Percentiles rank a stretch among this genome's conserved stretches.
phyloP scores from a whole-genome alignment of 163 green algal species.

The Chlorella variabilis region DNA sequence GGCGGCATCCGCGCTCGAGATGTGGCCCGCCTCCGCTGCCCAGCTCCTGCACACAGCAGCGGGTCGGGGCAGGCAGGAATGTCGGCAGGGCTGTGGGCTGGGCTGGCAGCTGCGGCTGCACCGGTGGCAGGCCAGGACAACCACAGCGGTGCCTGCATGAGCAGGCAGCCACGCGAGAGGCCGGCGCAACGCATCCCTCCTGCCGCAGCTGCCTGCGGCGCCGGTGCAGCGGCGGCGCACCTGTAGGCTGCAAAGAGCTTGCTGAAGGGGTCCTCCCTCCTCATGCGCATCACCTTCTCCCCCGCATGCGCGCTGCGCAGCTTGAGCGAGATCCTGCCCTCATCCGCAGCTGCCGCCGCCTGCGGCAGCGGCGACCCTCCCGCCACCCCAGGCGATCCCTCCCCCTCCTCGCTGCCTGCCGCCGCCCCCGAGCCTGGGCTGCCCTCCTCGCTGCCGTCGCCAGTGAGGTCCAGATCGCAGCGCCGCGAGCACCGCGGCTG shows the following conservation, averaged over 20 bases:
- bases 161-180: too few species aligned
- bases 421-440: neutral
- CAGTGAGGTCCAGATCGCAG: neutral
- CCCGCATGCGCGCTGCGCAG: conserved; percentile 12
- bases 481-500: neutral
- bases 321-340: neutral
- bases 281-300: conserved; percentile 28
- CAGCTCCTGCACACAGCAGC: conserved; percentile 3
- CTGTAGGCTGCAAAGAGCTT: conserved; percentile 30
- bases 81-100: too few species aligned
- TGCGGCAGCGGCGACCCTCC: neutral
- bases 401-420: neutral
- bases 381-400: neutral
- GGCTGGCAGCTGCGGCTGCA: too few species aligned
- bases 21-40: neutral
- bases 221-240: neutral
- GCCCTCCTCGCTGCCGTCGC: neutral
- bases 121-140: too few species aligned
- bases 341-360: neutral
- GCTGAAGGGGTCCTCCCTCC: conserved; percentile 21
- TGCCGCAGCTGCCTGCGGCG: too few species aligned
- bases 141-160: too few species aligned
- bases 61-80: neutral
- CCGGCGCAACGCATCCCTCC: too few species aligned
- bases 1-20: neutral